Conservation (phyloP, 345 rosid species). For the Eucalyptus camaldulensis region DNA sequence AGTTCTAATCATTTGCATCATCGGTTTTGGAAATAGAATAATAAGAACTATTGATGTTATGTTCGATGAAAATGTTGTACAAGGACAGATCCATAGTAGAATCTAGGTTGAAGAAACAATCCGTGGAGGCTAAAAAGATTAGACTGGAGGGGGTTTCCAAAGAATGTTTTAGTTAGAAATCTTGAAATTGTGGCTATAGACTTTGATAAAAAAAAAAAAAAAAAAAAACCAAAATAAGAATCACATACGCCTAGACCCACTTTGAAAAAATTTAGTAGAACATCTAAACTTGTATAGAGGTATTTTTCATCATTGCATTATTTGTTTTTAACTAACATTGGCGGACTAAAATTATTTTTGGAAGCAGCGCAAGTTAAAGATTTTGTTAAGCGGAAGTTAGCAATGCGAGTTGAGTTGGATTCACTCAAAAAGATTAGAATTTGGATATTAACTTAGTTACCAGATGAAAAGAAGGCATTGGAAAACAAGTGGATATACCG, state of each 20-base stretch:
- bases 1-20: background rate
- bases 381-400: background rate
- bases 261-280: background rate
- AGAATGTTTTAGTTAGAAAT: background rate
- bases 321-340: too few species aligned
- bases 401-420: background rate
- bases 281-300: background rate
- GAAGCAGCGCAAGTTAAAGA: background rate
- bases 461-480: background rate
- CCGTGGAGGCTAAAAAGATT: background rate
- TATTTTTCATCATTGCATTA: background rate
- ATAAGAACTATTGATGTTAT: too few species aligned
- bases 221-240: too few species aligned
- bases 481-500: too few species aligned
- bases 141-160: background rate
- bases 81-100: background rate
- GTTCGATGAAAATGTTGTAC: background rate
- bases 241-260: fast-evolving
- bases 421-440: background rate
- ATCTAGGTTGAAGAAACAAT: background rate
- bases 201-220: background rate
- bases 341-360: background rate
- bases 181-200: background rate
- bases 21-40: too few species aligned
- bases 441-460: background rate